Base-by-base conservation (phyloP, 257 asterid species). In the Solanum lycopersicoides region DNA sequence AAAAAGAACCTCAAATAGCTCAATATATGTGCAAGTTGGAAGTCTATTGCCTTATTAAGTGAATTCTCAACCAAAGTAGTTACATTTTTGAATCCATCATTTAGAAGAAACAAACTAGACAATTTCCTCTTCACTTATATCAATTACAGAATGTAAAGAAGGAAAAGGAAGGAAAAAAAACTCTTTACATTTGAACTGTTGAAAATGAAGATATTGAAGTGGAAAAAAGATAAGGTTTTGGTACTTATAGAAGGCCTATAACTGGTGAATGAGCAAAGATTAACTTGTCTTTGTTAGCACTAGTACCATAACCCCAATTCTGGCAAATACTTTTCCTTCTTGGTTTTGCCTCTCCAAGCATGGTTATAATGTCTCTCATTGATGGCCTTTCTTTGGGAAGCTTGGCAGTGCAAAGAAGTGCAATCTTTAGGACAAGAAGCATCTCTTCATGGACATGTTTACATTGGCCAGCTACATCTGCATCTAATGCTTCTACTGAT, bases 341-440 rank as follows among this genome's bases (percentile, higher is more conserved):
- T 6, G 98, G 98, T 90, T 95, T 94, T 32, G 96, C 98, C 93
- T 95, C 98, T 15, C 94, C 97, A 65, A 95, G 95, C 98, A 95
- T 94, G 12, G 95, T 90, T 77, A 93, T 90, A 4, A 93, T 86
- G 87, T 95, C 96, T 63, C 98, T 91, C 98, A 94, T 95, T 13
- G 98, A 94, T 5, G 98, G 96, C 87, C 98, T 91, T 37, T 94
- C 98, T 87, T 94, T 94, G 0, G 98, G 98, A 30, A 94, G 93
- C 89, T 92, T 95, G 9, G 96, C 94, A n/a, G 98, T 95, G 92
- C 98, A 94, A 30, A 94, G 87, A 50, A 94, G 93, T 72, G 97
- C 97, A 56, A 95, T 94, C 84, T 91, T 95, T 4, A 95, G 97
- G 45, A 94, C 97, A 56, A 93, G 93, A 86, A 90, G 89, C 98